Evolutionary conservation across 73 alveolate genomes (phyloP).

Genomic region (Paramecium primaurelia): DNA sequence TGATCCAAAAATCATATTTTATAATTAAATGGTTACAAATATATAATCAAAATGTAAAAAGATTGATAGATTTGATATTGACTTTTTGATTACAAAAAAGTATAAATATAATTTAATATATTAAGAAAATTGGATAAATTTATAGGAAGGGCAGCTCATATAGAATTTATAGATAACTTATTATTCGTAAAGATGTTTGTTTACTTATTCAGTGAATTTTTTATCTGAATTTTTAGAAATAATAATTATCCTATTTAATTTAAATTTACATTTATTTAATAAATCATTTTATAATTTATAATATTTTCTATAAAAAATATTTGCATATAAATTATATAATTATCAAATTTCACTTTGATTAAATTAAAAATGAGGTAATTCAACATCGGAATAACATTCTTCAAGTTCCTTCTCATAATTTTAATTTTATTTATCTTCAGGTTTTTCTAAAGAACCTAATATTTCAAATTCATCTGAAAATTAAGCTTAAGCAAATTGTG

Average conservation of each 20-base stretch:
- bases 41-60: constrained; percentile 68
- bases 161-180: constrained; percentile 77
- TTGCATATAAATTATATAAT: background rate
- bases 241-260: background rate
- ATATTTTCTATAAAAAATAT: background rate
- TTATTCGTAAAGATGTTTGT: constrained; percentile 74
- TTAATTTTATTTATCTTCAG: background rate
- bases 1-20: constrained; percentile 57
- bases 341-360: background rate
- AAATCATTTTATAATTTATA: background rate
- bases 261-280: too few relatives aligned
- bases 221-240: background rate
- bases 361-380: background rate
- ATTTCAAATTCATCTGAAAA: background rate
- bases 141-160: constrained; percentile 87
- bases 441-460: background rate
- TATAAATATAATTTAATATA: background rate
- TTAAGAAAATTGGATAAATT: constrained; percentile 70
- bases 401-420: background rate
- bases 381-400: constrained; percentile 6
- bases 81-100: constrained; percentile 72
- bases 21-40: constrained; percentile 70
- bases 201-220: constrained; percentile 70
- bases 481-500: background rate
- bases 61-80: constrained; percentile 77